Percentiles rank a stretch among this genome's conserved stretches.
phyloP scores from a whole-genome alignment of 1,284 basidiomycete species.

The Calocybe gambosa region DNA sequence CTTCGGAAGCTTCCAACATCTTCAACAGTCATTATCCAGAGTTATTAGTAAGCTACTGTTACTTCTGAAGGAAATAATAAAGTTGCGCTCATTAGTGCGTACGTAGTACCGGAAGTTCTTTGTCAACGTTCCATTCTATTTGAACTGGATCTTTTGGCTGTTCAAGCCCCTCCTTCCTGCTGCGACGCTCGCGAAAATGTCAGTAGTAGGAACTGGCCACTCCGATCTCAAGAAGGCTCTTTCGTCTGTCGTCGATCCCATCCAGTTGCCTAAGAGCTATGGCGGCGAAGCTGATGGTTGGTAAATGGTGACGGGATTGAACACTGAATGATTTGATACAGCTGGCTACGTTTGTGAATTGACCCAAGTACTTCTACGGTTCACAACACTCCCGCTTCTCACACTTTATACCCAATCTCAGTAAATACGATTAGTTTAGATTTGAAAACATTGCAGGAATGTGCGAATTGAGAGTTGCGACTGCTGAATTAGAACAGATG shows the following conservation, averaged over 20 bases:
- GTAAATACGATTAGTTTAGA: background rate
- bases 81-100: background rate
- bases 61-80: background rate
- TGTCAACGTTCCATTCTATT: slow-evolving; percentile 66
- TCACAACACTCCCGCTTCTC: background rate
- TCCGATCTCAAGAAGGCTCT: slow-evolving; percentile 54
- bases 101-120: slow-evolving; percentile 67
- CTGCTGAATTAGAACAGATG: too few species aligned
- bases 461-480: too few species aligned
- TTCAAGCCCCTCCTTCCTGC: slow-evolving; percentile 70
- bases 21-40: slow-evolving; percentile 75
- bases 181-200: slow-evolving; percentile 70
- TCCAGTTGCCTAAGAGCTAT: slow-evolving; percentile 60
- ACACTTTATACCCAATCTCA: background rate
- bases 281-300: slow-evolving; percentile 53
- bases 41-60: slow-evolving; percentile 51
- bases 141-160: slow-evolving; percentile 78
- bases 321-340: background rate
- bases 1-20: slow-evolving; percentile 61
- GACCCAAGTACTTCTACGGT: background rate
- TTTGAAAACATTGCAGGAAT: background rate
- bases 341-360: background rate
- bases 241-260: slow-evolving; percentile 43
- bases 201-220: slow-evolving; percentile 61
- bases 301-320: slow-evolving; percentile 14